These are phyloP conservation scores for Tulasnella sp. DNA, from an alignment of 768 basidiomycete species.

Conservation along the genomic window DNA sequence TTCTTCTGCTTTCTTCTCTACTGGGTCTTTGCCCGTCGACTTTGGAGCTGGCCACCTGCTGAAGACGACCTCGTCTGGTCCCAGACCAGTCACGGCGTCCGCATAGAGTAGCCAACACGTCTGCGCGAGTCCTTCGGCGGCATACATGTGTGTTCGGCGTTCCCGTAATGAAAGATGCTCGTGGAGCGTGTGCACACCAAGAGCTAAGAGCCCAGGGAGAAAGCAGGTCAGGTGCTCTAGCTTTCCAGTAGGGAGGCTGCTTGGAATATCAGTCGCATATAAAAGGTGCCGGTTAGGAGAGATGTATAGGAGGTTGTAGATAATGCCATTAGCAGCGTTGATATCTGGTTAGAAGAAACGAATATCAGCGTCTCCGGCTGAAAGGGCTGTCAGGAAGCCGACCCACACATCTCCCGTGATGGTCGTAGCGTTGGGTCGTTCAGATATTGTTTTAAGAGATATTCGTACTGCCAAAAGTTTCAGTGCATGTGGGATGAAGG, in stretches of 20 bases:
- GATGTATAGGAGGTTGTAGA: constrained; percentile 44
- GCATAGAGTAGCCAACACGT: constrained; percentile 63
- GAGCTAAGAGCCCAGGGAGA: constrained; percentile 59
- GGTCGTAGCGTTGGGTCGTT: constrained; percentile 48
- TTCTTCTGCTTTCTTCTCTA: background rate
- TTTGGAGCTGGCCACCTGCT: constrained; percentile 14
- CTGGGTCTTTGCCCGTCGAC: background rate
- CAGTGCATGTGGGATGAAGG: background rate
- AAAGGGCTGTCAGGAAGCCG: too few species aligned
- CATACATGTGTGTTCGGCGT: constrained; percentile 56
- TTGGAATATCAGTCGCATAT: constrained; percentile 47
- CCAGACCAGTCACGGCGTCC: constrained; percentile 55
- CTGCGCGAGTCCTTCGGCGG: constrained; percentile 60
- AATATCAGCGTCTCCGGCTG: too few species aligned
- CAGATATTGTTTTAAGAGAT: constrained; percentile 60
- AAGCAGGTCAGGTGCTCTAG: constrained; percentile 72
- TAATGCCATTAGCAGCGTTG: constrained; percentile 18
- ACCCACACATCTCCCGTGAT: constrained; percentile 55
- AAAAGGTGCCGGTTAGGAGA: constrained; percentile 51
- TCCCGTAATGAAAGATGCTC: constrained; percentile 21
- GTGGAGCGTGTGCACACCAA: constrained; percentile 44
- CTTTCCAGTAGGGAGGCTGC: constrained; percentile 20
- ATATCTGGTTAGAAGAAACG: constrained; percentile 26
- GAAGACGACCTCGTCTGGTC: constrained; percentile 47
- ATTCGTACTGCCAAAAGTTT: constrained; percentile 39